Evolutionary conservation across 2,329 filamentous ascomycete genomes (phyloP).

Genomic region (Alternaria arbusti): DNA sequence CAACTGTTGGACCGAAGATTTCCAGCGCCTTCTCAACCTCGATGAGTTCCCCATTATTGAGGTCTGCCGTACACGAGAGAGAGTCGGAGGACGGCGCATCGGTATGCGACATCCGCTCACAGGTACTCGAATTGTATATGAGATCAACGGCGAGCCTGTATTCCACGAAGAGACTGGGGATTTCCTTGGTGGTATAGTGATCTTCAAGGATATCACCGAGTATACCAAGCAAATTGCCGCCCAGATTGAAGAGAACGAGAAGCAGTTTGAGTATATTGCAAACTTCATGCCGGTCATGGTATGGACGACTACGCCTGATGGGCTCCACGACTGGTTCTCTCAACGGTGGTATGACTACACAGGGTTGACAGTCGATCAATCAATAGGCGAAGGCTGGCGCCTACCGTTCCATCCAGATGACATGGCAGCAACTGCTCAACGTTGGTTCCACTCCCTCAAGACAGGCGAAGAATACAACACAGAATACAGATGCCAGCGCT

Average conservation of each 20-base stretch:
- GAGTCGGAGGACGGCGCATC: constrained; percentile 65
- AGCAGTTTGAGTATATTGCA: constrained; percentile 76
- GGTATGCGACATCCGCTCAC: constrained; percentile 64
- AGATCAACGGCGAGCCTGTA: constrained; percentile 71
- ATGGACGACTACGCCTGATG: constrained; percentile 74
- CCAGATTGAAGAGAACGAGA: constrained; percentile 74
- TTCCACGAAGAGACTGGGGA: constrained; percentile 71
- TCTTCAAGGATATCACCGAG: constrained; percentile 74
- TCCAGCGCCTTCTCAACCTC: constrained; percentile 62
- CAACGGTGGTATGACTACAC: constrained; percentile 83
- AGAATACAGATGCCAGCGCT: constrained; percentile 73
- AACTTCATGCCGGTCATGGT: constrained; percentile 67
- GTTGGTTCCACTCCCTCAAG: constrained; percentile 67
- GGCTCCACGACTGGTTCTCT: constrained; percentile 75
- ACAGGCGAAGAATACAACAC: constrained; percentile 71
- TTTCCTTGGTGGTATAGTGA: constrained; percentile 74
- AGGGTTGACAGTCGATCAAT: constrained; percentile 66
- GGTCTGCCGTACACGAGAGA: constrained; percentile 66
- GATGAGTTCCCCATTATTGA: constrained; percentile 72
- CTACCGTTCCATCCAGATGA: constrained; percentile 75
- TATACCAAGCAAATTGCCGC: constrained; percentile 72
- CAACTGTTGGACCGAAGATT: constrained; percentile 70
- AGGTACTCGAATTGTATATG: constrained; percentile 64
- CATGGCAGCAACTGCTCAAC: constrained; percentile 59
- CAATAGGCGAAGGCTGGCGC: constrained; percentile 68